phyloP scores from a whole-genome alignment of 352 stramenopile genomes.

The Aphanomyces astaci region DNA sequence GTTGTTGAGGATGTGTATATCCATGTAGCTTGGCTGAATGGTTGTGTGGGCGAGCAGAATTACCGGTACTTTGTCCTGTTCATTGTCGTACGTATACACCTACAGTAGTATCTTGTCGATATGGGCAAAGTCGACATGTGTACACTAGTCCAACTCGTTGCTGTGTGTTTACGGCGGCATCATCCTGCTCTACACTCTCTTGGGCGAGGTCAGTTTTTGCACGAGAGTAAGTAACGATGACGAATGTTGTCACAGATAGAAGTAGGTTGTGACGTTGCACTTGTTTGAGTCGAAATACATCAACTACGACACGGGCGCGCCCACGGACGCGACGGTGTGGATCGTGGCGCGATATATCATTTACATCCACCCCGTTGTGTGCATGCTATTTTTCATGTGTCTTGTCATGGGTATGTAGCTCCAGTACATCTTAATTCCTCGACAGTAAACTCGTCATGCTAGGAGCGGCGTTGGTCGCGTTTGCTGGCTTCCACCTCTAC shows the following conservation, averaged over 20 bases:
- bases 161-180: slow-evolving; percentile 46
- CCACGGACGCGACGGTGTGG: slow-evolving; percentile 33
- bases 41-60: slow-evolving; percentile 58
- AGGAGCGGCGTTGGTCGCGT: slow-evolving; percentile 38
- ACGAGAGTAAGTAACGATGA: too few species aligned
- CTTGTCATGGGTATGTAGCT: slow-evolving; percentile 37
- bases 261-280: slow-evolving; percentile 24
- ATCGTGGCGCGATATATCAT: slow-evolving; percentile 48
- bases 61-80: slow-evolving; percentile 49
- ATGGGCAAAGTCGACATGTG: not conserved
- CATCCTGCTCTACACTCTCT: slow-evolving; percentile 40
- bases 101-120: not conserved
- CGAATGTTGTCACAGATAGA: not conserved
- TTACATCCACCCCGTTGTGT: slow-evolving; percentile 34
- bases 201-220: slow-evolving; percentile 25
- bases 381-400: slow-evolving; percentile 41
- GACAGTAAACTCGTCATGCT: not conserved
- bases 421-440: not conserved
- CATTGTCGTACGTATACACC: slow-evolving; percentile 31
- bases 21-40: slow-evolving; percentile 45
- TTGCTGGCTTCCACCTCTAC: slow-evolving; percentile 48
- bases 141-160: slow-evolving; percentile 37
- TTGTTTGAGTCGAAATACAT: slow-evolving; percentile 41
- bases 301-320: slow-evolving; percentile 30
- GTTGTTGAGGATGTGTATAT: too few species aligned